Percentiles rank a stretch among this genome's conserved stretches.
phyloP scores from a whole-genome alignment of 441 rosid species.

The Cnidoscolus chayamansa region DNA sequence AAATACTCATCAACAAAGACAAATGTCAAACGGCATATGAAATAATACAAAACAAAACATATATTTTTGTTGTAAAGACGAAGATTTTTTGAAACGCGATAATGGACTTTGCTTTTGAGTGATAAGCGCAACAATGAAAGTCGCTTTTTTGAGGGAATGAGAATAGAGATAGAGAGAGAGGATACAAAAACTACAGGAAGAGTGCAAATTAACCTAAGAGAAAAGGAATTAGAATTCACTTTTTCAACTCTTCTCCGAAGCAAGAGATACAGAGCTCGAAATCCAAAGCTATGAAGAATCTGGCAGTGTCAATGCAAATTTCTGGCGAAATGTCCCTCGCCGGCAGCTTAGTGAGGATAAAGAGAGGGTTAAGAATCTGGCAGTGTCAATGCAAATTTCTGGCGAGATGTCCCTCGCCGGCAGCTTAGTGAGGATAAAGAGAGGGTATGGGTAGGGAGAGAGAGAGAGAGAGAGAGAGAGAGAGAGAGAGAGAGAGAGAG shows the following conservation, averaged over 20 bases:
- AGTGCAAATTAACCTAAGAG: slow-evolving; percentile 2
- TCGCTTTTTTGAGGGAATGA: too few species aligned
- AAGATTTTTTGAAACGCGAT: too few species aligned
- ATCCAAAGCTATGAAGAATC: not conserved
- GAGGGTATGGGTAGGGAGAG: too few species aligned
- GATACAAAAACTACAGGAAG: too few species aligned
- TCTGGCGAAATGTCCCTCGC: slow-evolving; percentile 57
- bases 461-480: too few species aligned
- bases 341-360: slow-evolving; percentile 30
- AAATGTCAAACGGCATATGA: too few species aligned
- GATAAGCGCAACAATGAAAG: too few species aligned
- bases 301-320: slow-evolving; percentile 1
- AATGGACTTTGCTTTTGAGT: too few species aligned
- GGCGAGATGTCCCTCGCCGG: slow-evolving; percentile 58
- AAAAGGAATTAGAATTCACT: slow-evolving; percentile 14
- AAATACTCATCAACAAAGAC: too few species aligned
- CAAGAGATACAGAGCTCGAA: slow-evolving; percentile 4
- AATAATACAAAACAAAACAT: too few species aligned
- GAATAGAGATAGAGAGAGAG: too few species aligned
- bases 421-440: slow-evolving; percentile 16
- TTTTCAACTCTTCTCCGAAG: not conserved
- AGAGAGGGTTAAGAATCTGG: not conserved
- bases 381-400: slow-evolving; percentile 26
- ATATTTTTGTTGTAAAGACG: too few species aligned
- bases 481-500: not conserved